Evolutionary conservation across 768 basidiomycete species (phyloP).

Genomic region (Hypholoma sublateritium): DNA sequence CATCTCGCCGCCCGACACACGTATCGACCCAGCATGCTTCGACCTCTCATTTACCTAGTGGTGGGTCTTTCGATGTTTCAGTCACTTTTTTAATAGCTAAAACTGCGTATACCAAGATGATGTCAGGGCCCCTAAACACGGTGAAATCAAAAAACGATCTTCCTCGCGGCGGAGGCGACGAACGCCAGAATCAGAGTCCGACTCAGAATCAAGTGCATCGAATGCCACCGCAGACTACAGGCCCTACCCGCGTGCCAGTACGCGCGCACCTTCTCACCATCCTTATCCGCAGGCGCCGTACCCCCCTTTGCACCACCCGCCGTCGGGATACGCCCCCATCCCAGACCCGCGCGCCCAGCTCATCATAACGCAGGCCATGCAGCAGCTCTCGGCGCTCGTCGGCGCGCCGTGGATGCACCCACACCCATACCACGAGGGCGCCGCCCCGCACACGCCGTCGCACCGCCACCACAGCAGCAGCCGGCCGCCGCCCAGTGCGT

Average conservation of each 20-base stretch:
- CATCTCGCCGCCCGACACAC: neutral
- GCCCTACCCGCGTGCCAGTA: neutral
- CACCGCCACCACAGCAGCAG: conserved; percentile 19
- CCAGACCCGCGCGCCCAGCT: conserved; percentile 41
- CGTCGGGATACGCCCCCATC: conserved; percentile 30
- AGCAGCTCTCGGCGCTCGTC: conserved; percentile 38
- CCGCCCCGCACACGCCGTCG: conserved; percentile 28
- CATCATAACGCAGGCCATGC: conserved; percentile 43
- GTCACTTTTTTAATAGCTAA: neutral
- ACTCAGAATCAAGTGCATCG: conserved; percentile 11
- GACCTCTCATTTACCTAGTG: neutral
- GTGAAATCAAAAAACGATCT: conserved; percentile 1
- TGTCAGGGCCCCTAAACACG: neutral
- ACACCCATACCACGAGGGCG: conserved; percentile 17
- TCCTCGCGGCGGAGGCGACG: conserved; percentile 3
- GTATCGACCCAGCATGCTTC: too few species aligned
- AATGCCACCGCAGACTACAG: neutral
- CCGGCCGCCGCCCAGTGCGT: conserved; percentile 17
- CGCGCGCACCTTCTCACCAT: conserved; percentile 10
- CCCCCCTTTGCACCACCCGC: conserved; percentile 12
- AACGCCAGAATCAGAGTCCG: conserved; percentile 6
- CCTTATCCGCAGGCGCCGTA: conserved; percentile 22
- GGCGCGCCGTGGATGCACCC: conserved; percentile 25
- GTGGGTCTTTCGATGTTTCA: neutral
- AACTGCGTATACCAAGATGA: neutral